Percentiles rank a stretch among this genome's conserved stretches.
These are phyloP conservation scores for Rhizoclosmatium sp. DNA, from an alignment of 192 early-diverging fungal species.

Conservation along the genomic window DNA sequence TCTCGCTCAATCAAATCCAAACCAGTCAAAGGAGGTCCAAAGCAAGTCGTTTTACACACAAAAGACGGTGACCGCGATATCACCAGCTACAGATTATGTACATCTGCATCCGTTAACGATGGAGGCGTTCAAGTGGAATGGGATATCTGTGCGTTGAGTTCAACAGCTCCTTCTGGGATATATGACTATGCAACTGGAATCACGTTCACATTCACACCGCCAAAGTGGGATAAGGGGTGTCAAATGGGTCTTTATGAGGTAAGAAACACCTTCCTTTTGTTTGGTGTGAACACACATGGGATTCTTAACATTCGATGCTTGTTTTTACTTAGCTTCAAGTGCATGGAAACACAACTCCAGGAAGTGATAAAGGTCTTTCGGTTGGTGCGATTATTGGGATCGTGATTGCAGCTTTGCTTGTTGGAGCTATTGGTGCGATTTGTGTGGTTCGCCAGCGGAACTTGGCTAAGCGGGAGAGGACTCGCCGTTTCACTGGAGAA, in stretches of 20 bases:
- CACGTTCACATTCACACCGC: conserved; percentile 4
- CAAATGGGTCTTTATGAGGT: conserved; percentile 15
- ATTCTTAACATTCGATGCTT: no score
- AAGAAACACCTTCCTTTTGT: background rate
- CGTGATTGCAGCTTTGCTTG: background rate
- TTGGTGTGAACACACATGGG: background rate
- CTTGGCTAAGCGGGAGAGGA: no score
- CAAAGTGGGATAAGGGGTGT: background rate
- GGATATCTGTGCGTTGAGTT: conserved; percentile 22
- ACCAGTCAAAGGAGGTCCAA: background rate
- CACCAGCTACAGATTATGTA: conserved; percentile 2
- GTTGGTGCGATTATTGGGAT: conserved; percentile 2
- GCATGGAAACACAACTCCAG: background rate
- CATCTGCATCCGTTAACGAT: conserved; percentile 8
- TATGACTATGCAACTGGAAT: background rate
- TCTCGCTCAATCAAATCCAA: background rate
- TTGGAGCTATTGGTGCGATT: background rate
- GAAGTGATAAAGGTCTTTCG: background rate
- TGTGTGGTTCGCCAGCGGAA: background rate
- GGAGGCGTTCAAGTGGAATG: background rate
- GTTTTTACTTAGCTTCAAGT: conserved; percentile 9
- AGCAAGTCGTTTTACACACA: conserved; percentile 2
- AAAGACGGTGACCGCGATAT: background rate
- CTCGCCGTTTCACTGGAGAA: no score
- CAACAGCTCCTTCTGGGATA: conserved; percentile 12